These are phyloP conservation scores for Coleophoma crateriformis DNA, from an alignment of 2,329 filamentous ascomycete species.

Conservation along the genomic window DNA sequence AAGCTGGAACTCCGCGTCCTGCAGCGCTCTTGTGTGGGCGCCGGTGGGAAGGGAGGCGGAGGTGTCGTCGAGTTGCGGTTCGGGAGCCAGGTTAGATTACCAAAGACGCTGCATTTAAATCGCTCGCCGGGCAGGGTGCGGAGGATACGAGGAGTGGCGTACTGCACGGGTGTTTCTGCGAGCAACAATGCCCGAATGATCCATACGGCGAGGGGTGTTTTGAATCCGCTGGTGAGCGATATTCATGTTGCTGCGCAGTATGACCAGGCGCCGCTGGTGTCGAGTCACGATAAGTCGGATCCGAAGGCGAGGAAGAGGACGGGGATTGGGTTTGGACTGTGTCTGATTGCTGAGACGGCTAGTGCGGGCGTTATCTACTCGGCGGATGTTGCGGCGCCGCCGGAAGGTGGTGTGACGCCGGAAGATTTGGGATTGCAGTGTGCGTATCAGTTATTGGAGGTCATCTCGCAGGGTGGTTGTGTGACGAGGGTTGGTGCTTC, in stretches of 20 bases:
- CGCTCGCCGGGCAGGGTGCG: constrained; percentile 80
- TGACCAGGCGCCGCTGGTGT: constrained; percentile 56
- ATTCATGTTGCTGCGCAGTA: constrained; percentile 85
- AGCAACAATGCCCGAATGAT: constrained; percentile 96
- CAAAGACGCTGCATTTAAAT: constrained; percentile 86
- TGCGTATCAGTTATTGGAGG: constrained; percentile 83
- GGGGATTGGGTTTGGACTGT: constrained; percentile 88
- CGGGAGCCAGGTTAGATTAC: constrained; percentile 85
- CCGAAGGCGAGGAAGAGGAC: constrained; percentile 58
- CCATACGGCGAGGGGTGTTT: constrained; percentile 76
- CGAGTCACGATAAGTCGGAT: constrained; percentile 46
- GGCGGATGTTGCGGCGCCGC: constrained; percentile 72
- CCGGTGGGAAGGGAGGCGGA: constrained; percentile 72
- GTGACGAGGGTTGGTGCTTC: constrained; percentile 65
- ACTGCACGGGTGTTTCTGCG: constrained; percentile 84
- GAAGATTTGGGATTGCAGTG: constrained; percentile 88
- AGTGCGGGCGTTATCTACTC: constrained; percentile 77
- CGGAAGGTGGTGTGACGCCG: constrained; percentile 74
- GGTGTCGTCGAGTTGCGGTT: constrained; percentile 93
- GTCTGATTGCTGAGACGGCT: constrained; percentile 87
- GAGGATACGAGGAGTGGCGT: constrained; percentile 86
- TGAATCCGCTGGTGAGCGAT: constrained; percentile 82
- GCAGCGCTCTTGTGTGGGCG: constrained; percentile 70
- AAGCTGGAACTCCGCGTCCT: constrained; percentile 83
- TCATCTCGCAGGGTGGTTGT: constrained; percentile 77